Conservation (phyloP, 1,139 yeast species). For the Lodderomyces beijingensis region DNA sequence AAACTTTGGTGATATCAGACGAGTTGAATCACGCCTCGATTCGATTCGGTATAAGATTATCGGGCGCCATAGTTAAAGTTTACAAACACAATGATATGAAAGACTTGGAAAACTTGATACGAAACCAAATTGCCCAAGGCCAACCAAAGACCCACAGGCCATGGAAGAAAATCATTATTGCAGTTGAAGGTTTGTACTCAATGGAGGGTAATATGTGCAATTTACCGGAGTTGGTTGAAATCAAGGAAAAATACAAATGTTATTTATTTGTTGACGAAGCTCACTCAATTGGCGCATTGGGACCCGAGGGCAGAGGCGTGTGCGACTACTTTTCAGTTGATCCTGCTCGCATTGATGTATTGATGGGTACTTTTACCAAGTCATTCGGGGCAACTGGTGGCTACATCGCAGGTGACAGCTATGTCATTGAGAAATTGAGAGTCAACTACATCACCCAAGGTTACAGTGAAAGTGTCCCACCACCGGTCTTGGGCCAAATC, state of each 20-base stretch:
- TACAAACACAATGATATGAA: constrained; percentile 91
- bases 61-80: constrained; percentile 91
- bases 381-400: constrained; percentile 99
- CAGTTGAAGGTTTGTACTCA: constrained; percentile 93
- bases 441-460: constrained; percentile 67
- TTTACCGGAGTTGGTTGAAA: constrained; percentile 68
- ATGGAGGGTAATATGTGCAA: constrained; percentile 98
- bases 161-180: constrained; percentile 89
- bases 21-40: constrained; percentile 94
- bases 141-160: constrained; percentile 97
- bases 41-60: constrained; percentile 87
- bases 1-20: constrained; percentile 88
- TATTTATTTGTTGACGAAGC: constrained; percentile 95
- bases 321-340: constrained; percentile 87
- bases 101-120: constrained; percentile 68
- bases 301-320: constrained; percentile 89
- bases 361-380: constrained; percentile 97
- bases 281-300: constrained; percentile 97
- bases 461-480: constrained; percentile 83
- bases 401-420: constrained; percentile 72
- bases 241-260: constrained; percentile 83
- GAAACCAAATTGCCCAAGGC: constrained; percentile 92
- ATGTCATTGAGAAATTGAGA: constrained; percentile 69
- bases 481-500: constrained; percentile 89
- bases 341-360: constrained; percentile 71